These are phyloP conservation scores for Calonectria pseudoreteaudii DNA, from an alignment of 2,329 filamentous ascomycete genomes.

Conservation along the genomic window DNA sequence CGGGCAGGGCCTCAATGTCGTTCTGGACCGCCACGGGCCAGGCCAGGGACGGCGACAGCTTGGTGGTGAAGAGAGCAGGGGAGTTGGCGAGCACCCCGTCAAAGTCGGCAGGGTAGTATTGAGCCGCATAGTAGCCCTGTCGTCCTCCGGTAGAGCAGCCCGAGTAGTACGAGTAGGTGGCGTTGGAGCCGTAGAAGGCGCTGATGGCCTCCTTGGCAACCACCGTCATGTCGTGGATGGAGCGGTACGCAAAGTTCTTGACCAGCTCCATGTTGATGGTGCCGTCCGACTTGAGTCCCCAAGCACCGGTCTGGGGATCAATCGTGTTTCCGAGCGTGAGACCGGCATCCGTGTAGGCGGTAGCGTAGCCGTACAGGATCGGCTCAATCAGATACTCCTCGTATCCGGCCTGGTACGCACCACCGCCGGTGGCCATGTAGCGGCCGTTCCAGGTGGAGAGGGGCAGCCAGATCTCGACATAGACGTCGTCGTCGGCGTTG, in stretches of 20 bases:
- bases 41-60: neutral
- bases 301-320: neutral
- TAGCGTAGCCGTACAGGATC: neutral
- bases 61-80: neutral
- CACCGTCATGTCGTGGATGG: neutral
- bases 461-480: slow-evolving; percentile 1
- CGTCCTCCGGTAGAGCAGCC: slow-evolving; percentile 9
- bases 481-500: neutral
- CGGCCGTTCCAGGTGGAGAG: neutral
- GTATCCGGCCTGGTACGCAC: neutral
- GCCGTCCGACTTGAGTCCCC: neutral
- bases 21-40: neutral
- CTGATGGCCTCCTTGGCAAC: neutral
- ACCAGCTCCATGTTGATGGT: neutral
- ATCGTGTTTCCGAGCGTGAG: neutral
- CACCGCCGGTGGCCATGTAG: slow-evolving; percentile 7
- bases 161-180: neutral
- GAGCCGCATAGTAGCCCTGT: slow-evolving; percentile 5
- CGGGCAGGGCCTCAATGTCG: neutral
- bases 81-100: slow-evolving; percentile 10
- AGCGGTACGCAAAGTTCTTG: slow-evolving; percentile 8
- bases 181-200: neutral
- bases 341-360: neutral
- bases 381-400: neutral
- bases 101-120: slow-evolving; percentile 1